Conservation (phyloP, 495 filamentous ascomycete genomes). For the Xylaria flabelliformis region DNA sequence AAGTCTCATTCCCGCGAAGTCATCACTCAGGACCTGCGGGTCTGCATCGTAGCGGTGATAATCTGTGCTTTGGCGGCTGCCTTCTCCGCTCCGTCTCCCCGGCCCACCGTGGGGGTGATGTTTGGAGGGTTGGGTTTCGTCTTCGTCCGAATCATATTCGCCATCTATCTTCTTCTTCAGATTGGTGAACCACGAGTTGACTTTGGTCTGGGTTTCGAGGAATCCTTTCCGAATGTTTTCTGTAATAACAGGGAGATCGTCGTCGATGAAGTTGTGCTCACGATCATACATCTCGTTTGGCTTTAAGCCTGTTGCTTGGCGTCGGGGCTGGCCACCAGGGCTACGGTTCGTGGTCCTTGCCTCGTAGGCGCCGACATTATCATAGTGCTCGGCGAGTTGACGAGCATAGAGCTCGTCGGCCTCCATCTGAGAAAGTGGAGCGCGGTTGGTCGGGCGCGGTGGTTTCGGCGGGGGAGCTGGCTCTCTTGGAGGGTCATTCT, state of each 20-base stretch:
- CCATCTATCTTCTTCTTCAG: constrained; percentile 92
- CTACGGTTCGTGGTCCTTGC: constrained; percentile 55
- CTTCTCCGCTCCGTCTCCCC: constrained; percentile 47
- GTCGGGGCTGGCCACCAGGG: constrained; percentile 41
- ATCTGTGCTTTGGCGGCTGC: constrained; percentile 74
- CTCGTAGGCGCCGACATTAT: constrained; percentile 62
- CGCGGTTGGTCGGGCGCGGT: constrained; percentile 68
- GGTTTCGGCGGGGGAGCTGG: constrained; percentile 68
- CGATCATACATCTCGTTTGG: constrained; percentile 60
- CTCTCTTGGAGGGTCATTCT: constrained; percentile 57
- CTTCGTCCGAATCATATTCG: constrained; percentile 67
- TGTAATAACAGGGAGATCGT: constrained; percentile 91
- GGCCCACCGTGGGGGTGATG: constrained; percentile 40
- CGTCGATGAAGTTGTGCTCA: constrained; percentile 89
- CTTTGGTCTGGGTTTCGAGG: constrained; percentile 87
- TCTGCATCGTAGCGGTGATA: constrained; percentile 96
- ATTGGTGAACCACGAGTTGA: constrained; percentile 90
- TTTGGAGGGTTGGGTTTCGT: constrained; percentile 53
- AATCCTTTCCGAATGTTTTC: constrained; percentile 96
- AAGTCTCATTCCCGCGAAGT: constrained; percentile 88
- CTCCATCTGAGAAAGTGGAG: constrained; percentile 78
- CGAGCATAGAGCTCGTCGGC: constrained; percentile 93
- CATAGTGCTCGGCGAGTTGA: constrained; percentile 90
- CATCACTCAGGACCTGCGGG: constrained; percentile 84
- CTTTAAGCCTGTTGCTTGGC: constrained; percentile 55